Conservation (phyloP, 1,139 yeast genomes). For the Hansenula sp. region DNA sequence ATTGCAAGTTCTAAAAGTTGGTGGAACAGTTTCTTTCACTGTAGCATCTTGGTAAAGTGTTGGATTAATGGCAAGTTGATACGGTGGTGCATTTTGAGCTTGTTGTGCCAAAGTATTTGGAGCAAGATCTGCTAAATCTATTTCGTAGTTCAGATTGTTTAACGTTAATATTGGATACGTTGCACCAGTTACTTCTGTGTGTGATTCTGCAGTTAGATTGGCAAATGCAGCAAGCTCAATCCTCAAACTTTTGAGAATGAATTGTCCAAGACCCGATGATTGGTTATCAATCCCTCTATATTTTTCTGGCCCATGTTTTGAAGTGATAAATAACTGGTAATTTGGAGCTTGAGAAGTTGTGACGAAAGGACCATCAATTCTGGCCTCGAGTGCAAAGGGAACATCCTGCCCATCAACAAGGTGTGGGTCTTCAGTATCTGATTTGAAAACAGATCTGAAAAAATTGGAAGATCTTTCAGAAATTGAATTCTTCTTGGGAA, state of each 20-base stretch:
- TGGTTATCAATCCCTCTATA: conserved; percentile 17
- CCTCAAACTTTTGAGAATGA: too few relatives aligned
- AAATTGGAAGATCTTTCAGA: conserved; percentile 9
- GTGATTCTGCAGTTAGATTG: too few relatives aligned
- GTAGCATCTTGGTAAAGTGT: too few relatives aligned
- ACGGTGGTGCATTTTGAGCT: too few relatives aligned
- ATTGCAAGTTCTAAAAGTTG: conserved; percentile 56
- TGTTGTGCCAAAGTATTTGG: too few relatives aligned
- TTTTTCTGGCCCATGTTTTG: conserved; percentile 31
- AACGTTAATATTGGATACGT: too few relatives aligned
- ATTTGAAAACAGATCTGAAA: conserved; percentile 2
- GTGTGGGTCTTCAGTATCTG: conserved; percentile 13
- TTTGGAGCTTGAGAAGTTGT: conserved; percentile 28
- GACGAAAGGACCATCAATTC: conserved; percentile 36
- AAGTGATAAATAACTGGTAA: conserved; percentile 35
- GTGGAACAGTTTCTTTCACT: conserved; percentile 46
- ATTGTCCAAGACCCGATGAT: not conserved
- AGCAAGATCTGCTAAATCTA: too few relatives aligned
- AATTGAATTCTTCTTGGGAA: conserved; percentile 12
- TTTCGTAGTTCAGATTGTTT: too few relatives aligned
- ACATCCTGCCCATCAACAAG: conserved; percentile 33
- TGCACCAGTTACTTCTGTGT: too few relatives aligned
- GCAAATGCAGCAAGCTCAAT: too few relatives aligned
- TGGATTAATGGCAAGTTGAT: too few relatives aligned
- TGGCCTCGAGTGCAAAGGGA: conserved; percentile 40